phyloP scores from a whole-genome alignment of 202 grass and related monocot genomes.

The Schoenoplectus triqueter region DNA sequence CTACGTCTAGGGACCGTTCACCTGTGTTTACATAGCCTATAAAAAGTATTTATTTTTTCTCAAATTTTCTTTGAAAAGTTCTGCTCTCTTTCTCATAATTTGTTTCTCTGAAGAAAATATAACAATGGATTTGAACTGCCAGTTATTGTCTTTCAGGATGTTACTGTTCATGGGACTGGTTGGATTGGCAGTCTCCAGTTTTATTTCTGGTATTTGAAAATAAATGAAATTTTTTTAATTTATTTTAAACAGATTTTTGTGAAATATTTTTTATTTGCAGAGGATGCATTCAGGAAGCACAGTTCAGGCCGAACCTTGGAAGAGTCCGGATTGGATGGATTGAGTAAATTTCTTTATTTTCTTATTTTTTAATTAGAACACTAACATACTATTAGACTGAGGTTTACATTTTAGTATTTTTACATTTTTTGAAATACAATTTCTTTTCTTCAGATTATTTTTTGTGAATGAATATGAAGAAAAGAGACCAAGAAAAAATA shows the following conservation, averaged over 20 bases:
- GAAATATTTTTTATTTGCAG: slow-evolving; percentile 37
- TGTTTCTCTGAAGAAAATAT: not conserved
- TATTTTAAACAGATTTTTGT: not conserved
- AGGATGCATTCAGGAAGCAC: slow-evolving; percentile 52
- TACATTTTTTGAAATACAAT: not conserved
- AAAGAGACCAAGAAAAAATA: not conserved
- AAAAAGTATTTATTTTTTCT: slow-evolving; percentile 15
- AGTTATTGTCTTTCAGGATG: slow-evolving; percentile 28
- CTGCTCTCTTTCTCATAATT: not conserved
- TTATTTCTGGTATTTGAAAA: slow-evolving; percentile 34
- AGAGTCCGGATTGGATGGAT: slow-evolving; percentile 33
- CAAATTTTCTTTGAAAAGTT: slow-evolving; percentile 1
- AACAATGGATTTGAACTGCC: slow-evolving; percentile 13
- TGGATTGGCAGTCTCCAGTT: slow-evolving; percentile 31
- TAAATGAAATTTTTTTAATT: not conserved
- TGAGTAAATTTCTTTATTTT: not conserved
- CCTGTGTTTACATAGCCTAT: not conserved
- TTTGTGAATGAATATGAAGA: not conserved
- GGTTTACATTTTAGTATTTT: not conserved
- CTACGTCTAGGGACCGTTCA: slow-evolving; percentile 1
- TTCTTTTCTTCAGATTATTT: not conserved
- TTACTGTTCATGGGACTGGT: slow-evolving; percentile 38
- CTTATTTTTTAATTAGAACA: not conserved
- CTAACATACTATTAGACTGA: not conserved
- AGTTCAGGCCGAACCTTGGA: slow-evolving; percentile 73